These are phyloP conservation scores for Vaucheria bursata DNA, from an alignment of 352 stramenopile genomes.

Conservation along the genomic window DNA sequence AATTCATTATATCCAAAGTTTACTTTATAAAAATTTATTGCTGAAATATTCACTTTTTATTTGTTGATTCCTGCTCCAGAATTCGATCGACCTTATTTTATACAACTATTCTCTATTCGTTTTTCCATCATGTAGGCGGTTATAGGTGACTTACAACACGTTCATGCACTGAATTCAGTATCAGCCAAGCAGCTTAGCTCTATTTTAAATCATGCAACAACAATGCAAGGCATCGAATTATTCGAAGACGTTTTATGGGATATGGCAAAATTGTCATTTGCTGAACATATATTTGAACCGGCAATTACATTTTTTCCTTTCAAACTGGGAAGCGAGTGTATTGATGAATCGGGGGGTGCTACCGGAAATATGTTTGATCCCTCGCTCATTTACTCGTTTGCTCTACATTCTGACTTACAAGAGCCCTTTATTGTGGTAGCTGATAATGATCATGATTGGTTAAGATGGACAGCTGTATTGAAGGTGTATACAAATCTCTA, in stretches of 20 bases:
- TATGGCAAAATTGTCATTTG: slow-evolving; percentile 24
- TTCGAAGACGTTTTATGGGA: slow-evolving; percentile 43
- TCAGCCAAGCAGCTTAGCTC: slow-evolving; percentile 34
- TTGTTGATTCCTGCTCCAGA: too few relatives aligned
- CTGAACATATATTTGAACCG: slow-evolving; percentile 19
- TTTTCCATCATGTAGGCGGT: not conserved
- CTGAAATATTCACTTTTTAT: too few relatives aligned
- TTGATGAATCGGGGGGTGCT: not conserved
- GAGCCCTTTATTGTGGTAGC: slow-evolving; percentile 1
- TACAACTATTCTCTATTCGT: too few relatives aligned
- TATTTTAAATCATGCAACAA: slow-evolving; percentile 26
- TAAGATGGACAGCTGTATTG: not conserved
- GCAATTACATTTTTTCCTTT: slow-evolving; percentile 19
- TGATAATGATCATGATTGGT: slow-evolving; percentile 3
- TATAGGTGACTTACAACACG: slow-evolving; percentile 16
- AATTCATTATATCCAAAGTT: too few relatives aligned
- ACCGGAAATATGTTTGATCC: not conserved
- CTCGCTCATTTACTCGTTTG: not conserved
- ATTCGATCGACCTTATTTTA: too few relatives aligned
- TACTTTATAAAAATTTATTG: too few relatives aligned
- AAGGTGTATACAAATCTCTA: too few relatives aligned
- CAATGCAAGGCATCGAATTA: slow-evolving; percentile 28
- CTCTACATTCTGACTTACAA: not conserved
- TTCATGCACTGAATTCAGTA: slow-evolving; percentile 2
- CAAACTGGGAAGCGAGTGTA: not conserved